These are phyloP conservation scores for Penicillium polonicum DNA, from an alignment of 2,329 filamentous ascomycete species.

Conservation along the genomic window DNA sequence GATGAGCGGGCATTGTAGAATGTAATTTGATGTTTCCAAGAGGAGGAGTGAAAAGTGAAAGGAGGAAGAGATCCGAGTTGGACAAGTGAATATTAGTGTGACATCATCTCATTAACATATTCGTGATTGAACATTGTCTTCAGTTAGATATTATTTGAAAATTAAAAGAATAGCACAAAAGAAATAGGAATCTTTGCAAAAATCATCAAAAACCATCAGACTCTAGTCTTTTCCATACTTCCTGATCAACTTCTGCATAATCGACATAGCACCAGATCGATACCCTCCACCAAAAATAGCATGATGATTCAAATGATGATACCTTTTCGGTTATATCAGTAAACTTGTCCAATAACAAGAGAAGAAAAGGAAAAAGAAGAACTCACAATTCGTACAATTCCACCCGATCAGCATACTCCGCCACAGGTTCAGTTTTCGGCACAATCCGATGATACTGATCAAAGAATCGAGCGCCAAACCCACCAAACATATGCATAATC, in stretches of 20 bases:
- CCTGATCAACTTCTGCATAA: constrained; percentile 70
- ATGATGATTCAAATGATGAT: constrained; percentile 88
- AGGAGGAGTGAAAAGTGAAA: not conserved
- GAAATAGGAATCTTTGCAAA: not conserved
- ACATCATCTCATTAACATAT: not conserved
- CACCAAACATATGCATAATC: constrained; percentile 96
- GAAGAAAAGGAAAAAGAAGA: not conserved
- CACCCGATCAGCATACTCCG: constrained; percentile 83
- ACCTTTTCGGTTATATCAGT: constrained; percentile 50
- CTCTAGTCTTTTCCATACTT: constrained; percentile 60
- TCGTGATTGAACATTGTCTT: not conserved
- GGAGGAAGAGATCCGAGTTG: not conserved
- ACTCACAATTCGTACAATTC: constrained; percentile 78
- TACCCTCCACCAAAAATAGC: constrained; percentile 82
- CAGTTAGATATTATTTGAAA: too few species aligned
- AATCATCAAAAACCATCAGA: too few species aligned
- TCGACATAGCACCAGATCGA: constrained; percentile 69
- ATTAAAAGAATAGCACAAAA: not conserved
- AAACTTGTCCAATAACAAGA: not conserved
- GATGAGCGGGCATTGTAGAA: constrained; percentile 28
- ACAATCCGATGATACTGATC: constrained; percentile 73
- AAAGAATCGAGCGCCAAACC: constrained; percentile 71
- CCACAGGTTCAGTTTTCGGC: constrained; percentile 74
- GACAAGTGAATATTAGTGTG: not conserved
- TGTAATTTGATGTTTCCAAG: not conserved